Percentiles rank a stretch among this genome's conserved stretches.
Evolutionary conservation across 176 grass and related monocot species (phyloP).

Genomic region (Themeda triandra): DNA sequence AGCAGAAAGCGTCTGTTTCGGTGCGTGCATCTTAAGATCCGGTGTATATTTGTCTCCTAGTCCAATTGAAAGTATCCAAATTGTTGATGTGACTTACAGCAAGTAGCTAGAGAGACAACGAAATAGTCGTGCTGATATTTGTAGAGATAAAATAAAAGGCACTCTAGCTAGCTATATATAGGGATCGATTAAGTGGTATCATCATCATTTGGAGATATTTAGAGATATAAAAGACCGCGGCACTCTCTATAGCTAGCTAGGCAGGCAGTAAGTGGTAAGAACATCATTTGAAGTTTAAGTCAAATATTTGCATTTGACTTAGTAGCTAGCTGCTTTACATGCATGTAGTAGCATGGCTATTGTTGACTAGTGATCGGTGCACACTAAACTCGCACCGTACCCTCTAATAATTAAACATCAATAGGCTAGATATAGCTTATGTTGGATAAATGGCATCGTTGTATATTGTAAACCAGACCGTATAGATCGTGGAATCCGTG

Average conservation of each 20-base stretch:
- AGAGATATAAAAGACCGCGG: background rate
- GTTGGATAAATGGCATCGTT: too few species aligned
- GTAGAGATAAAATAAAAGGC: background rate
- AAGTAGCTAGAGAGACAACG: background rate
- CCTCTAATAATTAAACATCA: too few species aligned
- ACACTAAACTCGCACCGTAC: too few species aligned
- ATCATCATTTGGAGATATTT: background rate
- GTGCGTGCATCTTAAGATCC: conserved; percentile 9
- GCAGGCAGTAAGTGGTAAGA: background rate
- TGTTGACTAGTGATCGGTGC: too few species aligned
- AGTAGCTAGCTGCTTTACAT: background rate
- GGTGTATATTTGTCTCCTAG: background rate
- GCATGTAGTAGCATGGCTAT: background rate
- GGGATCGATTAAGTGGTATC: background rate
- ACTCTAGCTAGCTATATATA: background rate
- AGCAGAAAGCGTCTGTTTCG: background rate
- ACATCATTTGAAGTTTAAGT: background rate
- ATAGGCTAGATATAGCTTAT: too few species aligned
- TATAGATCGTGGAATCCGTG: too few species aligned
- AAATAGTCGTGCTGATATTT: conserved; percentile 26
- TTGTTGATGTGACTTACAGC: conserved; percentile 7
- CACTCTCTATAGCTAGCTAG: background rate
- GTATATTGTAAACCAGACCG: too few species aligned
- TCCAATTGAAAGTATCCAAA: background rate
- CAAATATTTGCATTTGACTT: background rate